Evolutionary conservation across 2,329 filamentous ascomycete genomes (phyloP).

Genomic region (Penicillium sp.): DNA sequence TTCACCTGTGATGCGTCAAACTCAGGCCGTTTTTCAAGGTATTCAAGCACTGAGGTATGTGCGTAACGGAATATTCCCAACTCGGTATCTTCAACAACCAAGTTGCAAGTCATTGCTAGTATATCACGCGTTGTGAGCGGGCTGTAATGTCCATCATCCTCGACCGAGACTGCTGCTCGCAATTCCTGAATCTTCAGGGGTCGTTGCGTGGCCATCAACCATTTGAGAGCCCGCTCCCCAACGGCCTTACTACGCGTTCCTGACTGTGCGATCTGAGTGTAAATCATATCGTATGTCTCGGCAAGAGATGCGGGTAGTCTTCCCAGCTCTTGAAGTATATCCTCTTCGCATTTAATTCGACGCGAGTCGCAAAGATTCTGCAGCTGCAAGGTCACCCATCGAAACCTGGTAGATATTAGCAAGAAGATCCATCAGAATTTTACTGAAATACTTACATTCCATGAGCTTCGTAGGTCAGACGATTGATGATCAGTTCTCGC

Average conservation of each 20-base stretch:
- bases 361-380: background rate
- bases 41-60: background rate
- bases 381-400: background rate
- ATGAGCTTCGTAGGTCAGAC: background rate
- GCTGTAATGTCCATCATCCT: background rate
- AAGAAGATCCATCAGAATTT: background rate
- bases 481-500: background rate
- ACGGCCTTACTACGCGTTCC: background rate
- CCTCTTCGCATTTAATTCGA: background rate
- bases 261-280: background rate
- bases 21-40: background rate
- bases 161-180: background rate
- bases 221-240: background rate
- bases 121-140: background rate
- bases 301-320: background rate
- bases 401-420: background rate
- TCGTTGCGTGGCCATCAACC: background rate
- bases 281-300: conserved; percentile 3
- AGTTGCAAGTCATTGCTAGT: background rate
- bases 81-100: background rate
- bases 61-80: background rate
- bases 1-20: background rate
- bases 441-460: background rate
- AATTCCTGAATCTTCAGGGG: background rate
- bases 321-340: background rate